Evolutionary conservation across 2,329 filamentous ascomycete genomes (phyloP), one percentile per base, ranked within the genome.

Genomic region (Parastagonospora avenae): DNA sequence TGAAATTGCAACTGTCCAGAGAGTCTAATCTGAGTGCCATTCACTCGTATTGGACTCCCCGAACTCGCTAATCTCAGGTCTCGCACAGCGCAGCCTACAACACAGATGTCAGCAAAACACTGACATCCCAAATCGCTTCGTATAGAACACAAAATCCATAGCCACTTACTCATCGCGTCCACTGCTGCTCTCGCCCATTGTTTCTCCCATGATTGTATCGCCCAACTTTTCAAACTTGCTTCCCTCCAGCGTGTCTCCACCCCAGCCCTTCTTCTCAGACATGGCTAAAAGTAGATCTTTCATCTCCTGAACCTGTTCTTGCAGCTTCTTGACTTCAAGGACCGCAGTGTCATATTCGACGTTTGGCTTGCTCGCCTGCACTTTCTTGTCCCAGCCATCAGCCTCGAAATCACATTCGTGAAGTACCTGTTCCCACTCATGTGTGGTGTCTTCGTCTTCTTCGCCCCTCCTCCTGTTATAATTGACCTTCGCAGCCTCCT

Each of bases 341-440:
- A 91, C 85, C 1, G 88, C 86, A 9, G 82, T 83, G 56, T 97
- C 91, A 29, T 88, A 84, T 63, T 91, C 88, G 4, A 97, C 83
- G 71, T 97, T 91, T 1, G 92, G 89, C 70, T 86, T 90, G 16
- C 85, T 88, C n/a, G 79, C 76, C 43, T 85, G 81, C 2, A 96
- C 92, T 48, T 82, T 87, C 79, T 94, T 91, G 31, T 83, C 79
- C 94, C 94, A 99, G 0, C 89, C 91, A 54, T 93, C 90, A 0
- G 83, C 80, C 66, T 96, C 90, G 65, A 95, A 90, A 68, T 96
- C 89, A 15, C 93, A 70, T 45, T 89, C 82, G 6, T 79, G 79
- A 8, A 80, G 75, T 68, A 93, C 79, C 71, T 96, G 89, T 76
- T 99, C 94, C 94, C 94, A 99, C 71, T 97, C 93, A 68, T 97